Base-by-base conservation (phyloP, 2,329 filamentous ascomycete species). In the Colletotrichum navitas region DNA sequence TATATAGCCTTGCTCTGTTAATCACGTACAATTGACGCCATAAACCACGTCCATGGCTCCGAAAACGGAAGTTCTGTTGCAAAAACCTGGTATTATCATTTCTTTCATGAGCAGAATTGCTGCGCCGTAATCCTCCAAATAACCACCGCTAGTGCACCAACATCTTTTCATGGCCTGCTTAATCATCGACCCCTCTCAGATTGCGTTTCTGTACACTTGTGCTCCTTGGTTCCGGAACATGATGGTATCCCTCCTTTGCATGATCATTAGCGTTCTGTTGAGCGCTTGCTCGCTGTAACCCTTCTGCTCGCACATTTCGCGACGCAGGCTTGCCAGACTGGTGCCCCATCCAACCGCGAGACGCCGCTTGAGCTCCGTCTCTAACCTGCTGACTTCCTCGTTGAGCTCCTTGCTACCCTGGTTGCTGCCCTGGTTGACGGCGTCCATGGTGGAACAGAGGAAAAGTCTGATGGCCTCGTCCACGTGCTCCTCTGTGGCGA, bases 381-480 rank as follows among this genome's bases (percentile, higher is more conserved):
- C 96, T 6, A 98, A 89, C 76, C 94, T 94, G 75, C 88, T 87
- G 7, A 94, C 93, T 80, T 98, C 96, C 62, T 97, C 94, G 82
- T 97, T 95, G 67, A 98, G 85, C 82, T 98, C 95, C 74, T 94
- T 92, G 78, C 91, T 94, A 47, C 93, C 94, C 76, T 93, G 90
- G 74, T 92, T 93, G 75, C 93, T 92, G 72, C 95, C 95, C 77
- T 97, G 94, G 71, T 94, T 95, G 68, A 98, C 94, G 10, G 96
- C 96, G 78, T 99, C 95, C 96, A 99, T 98, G 68, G 96, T 99
- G 4, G 92, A 95, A 75, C 95, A 96, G 39, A 99, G 85, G 91
- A 99, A 99, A 21, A 99, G 88, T 0, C 96, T 92, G 77, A 99
- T 99, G 2, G 96, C 96, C 84, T 99, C 96, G 78, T 99, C 95